These are phyloP conservation scores for Candida vartiovaarae DNA, from an alignment of 805 yeast genomes.

Conservation along the genomic window DNA sequence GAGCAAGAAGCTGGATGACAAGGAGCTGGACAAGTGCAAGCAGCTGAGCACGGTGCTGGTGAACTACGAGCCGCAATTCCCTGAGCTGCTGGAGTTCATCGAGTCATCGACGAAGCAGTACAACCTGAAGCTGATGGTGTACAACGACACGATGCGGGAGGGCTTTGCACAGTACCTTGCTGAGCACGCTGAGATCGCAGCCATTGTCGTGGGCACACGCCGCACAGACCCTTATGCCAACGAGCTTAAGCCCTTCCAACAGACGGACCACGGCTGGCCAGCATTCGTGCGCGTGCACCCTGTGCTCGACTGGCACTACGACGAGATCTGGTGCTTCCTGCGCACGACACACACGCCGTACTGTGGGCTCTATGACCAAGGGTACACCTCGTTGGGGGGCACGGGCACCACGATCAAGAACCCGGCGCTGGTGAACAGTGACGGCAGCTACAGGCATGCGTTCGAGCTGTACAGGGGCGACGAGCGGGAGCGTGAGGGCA, in stretches of 20 bases:
- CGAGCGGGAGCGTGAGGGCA: conserved; percentile 48
- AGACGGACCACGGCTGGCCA: conserved; percentile 92
- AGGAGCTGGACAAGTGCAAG: conserved; percentile 19
- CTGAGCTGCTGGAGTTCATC: conserved; percentile 64
- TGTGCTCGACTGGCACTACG: conserved; percentile 78
- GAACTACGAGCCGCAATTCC: conserved; percentile 66
- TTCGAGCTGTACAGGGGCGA: conserved; percentile 54
- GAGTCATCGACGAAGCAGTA: conserved; percentile 45
- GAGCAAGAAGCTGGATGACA: conserved; percentile 21
- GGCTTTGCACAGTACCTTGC: conserved; percentile 65
- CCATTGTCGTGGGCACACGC: conserved; percentile 84
- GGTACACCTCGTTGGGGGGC: conserved; percentile 90
- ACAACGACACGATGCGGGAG: conserved; percentile 39
- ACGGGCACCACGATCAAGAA: conserved; percentile 62
- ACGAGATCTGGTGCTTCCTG: conserved; percentile 81
- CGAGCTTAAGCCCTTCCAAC: conserved; percentile 50
- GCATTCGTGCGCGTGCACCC: conserved; percentile 79
- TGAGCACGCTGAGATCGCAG: conserved; percentile 46
- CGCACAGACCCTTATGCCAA: conserved; percentile 81
- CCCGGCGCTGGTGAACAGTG: conserved; percentile 41
- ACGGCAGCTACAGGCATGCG: conserved; percentile 40
- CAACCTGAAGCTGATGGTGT: conserved; percentile 39
- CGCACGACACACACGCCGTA: conserved; percentile 52
- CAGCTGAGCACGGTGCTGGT: conserved; percentile 60
- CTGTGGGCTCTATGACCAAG: conserved; percentile 71